Evolutionary conservation across 2,329 filamentous ascomycete species (phyloP).

Genomic region (Diplocarpon mali): DNA sequence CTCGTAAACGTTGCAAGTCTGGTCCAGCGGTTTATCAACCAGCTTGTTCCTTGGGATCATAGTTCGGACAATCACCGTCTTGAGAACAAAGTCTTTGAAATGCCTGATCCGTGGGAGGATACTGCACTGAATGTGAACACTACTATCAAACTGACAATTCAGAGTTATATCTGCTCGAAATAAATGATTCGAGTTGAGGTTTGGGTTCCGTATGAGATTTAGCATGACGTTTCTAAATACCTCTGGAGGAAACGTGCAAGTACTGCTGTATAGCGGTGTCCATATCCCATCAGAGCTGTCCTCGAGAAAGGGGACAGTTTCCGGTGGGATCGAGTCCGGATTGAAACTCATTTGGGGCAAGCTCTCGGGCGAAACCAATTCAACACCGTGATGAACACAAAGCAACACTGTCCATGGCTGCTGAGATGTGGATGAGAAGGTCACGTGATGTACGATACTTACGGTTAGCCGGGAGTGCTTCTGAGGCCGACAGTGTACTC

Average conservation of each 20-base stretch:
- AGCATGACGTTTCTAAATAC: constrained; percentile 58
- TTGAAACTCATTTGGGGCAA: constrained; percentile 9
- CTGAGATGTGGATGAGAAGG: no score
- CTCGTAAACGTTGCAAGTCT: constrained; percentile 69
- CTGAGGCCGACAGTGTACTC: no score
- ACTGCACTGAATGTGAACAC: constrained; percentile 23
- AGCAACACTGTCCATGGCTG: no score
- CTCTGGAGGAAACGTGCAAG: constrained; percentile 50
- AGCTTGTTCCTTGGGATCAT: constrained; percentile 74
- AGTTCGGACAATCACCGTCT: constrained; percentile 59
- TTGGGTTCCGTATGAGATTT: constrained; percentile 68
- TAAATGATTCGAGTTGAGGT: constrained; percentile 66
- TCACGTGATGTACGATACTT: no score
- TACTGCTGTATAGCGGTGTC: constrained; percentile 43
- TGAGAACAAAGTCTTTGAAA: constrained; percentile 37
- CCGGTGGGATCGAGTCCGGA: constrained; percentile 23
- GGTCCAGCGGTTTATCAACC: constrained; percentile 63
- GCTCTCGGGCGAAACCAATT: no score
- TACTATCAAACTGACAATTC: constrained; percentile 32
- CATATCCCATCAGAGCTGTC: constrained; percentile 33
- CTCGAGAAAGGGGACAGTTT: constrained; percentile 27
- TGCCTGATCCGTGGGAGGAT: constrained; percentile 31
- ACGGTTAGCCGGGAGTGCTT: no score
- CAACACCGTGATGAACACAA: no score
- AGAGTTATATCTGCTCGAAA: constrained; percentile 68